phyloP scores from a whole-genome alignment of 2,329 filamentous ascomycete genomes.

The Aspergillus bombycis region DNA sequence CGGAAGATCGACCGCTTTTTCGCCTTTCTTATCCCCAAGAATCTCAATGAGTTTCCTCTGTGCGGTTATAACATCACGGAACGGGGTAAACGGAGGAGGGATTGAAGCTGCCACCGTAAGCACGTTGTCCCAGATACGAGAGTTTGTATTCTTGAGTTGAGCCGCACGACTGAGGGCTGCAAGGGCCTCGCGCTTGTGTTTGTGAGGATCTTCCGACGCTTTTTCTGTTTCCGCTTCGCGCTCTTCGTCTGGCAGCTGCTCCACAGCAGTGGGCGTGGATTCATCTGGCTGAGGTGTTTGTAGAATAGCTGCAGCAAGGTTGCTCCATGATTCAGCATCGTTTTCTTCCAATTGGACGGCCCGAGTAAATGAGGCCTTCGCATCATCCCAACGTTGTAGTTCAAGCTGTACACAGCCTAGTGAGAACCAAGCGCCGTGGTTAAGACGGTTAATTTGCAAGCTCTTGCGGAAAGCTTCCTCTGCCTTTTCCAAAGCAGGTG shows the following conservation, averaged over 20 bases:
- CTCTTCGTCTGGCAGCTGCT: slow-evolving; percentile 35
- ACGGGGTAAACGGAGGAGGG: slow-evolving; percentile 66
- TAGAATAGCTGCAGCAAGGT: slow-evolving; percentile 83
- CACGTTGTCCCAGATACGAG: slow-evolving; percentile 96
- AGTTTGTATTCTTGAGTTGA: slow-evolving; percentile 78
- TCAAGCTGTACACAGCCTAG: slow-evolving; percentile 86
- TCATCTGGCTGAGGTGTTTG: slow-evolving; percentile 42
- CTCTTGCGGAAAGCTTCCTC: slow-evolving; percentile 78
- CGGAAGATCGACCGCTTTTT: slow-evolving; percentile 75
- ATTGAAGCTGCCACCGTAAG: slow-evolving; percentile 82
- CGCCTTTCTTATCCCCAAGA: slow-evolving; percentile 66
- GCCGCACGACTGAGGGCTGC: slow-evolving; percentile 86
- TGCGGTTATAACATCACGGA: slow-evolving; percentile 74
- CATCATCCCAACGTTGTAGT: slow-evolving; percentile 73
- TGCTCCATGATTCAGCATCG: slow-evolving; percentile 93
- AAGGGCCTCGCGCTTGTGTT: slow-evolving; percentile 73
- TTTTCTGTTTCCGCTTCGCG: slow-evolving; percentile 30
- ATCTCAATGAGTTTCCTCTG: slow-evolving; percentile 76
- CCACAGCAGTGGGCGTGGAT: slow-evolving; percentile 9
- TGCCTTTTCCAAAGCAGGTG: slow-evolving; percentile 66
- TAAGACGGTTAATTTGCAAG: slow-evolving; percentile 76
- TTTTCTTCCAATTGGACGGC: slow-evolving; percentile 84
- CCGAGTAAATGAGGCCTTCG: slow-evolving; percentile 79
- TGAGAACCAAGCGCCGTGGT: slow-evolving; percentile 83
- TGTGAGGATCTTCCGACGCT: slow-evolving; percentile 54